Percentiles rank a stretch among this genome's conserved stretches.
Evolutionary conservation across 1,284 basidiomycete species (phyloP).

Genomic region (Laetiporus sulphureus): DNA sequence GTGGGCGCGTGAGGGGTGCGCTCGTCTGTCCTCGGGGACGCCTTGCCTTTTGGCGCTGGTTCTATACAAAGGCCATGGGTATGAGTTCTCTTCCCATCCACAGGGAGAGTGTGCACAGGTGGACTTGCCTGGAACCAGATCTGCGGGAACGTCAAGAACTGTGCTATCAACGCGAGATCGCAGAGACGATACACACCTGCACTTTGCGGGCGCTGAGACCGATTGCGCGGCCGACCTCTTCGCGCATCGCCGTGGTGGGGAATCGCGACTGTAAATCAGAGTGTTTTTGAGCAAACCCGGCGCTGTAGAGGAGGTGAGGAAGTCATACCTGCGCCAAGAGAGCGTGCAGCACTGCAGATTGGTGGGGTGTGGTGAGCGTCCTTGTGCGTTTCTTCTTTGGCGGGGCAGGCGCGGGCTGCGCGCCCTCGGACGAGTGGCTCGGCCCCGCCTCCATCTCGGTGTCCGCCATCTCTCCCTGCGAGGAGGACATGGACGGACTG

Average conservation of each 20-base stretch:
- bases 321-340: conserved; percentile 65
- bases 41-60: conserved; percentile 75
- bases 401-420: conserved; percentile 26
- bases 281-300: conserved; percentile 1
- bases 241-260: conserved; percentile 76
- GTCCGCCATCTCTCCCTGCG: conserved; percentile 29
- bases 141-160: conserved; percentile 33
- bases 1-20: conserved; percentile 41
- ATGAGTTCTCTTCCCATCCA: too few relatives aligned
- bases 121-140: conserved; percentile 77
- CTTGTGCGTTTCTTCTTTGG: conserved; percentile 72
- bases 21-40: conserved; percentile 45
- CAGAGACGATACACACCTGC: conserved; percentile 48
- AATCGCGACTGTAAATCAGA: conserved; percentile 61
- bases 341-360: conserved; percentile 74
- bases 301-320: conserved; percentile 1
- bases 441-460: conserved; percentile 26
- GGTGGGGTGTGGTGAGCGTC: conserved; percentile 79
- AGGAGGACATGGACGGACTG: conserved; percentile 26
- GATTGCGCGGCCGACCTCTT: conserved; percentile 77
- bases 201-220: conserved; percentile 81
- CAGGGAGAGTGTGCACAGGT: conserved; percentile 5
- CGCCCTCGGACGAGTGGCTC: conserved; percentile 18
- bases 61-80: conserved; percentile 44
- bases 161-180: conserved; percentile 3